Base-by-base conservation (phyloP, 306 rosid genomes). In the Sindora glabra region DNA sequence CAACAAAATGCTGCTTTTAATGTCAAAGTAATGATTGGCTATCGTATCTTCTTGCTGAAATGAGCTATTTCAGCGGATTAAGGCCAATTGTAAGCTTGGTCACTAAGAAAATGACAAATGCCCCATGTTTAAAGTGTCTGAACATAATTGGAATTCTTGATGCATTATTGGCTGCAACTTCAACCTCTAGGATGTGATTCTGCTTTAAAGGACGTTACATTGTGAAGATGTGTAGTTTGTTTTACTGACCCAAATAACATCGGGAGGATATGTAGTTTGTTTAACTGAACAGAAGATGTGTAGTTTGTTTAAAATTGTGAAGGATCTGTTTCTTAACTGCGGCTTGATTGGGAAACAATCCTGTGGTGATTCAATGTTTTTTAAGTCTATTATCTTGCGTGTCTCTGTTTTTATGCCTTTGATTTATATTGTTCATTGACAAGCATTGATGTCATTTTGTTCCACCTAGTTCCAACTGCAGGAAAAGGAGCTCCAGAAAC, bases 401-500 rank as follows among this genome's bases (percentile, higher is more conserved):
- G 23, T 52, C 11, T 69, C 18, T 44, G 53, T 48, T 41, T 15
- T 53, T 51, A 16, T 50, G 55, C 29, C 51, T 13, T 58, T 24
- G 19, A 17, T 49, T 72, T 23, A 45, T 62, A 48, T 48, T 47
- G 27, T 73, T 68, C 57, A 48, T 19, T 59, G 42, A 25, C 63
- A 19, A 42, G 22, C 42, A 39, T 59, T 49, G 40, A 33, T 46
- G 51, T 72, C 45, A 25, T 73, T 63, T 68, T 75, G 56, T 71
- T 63, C 63, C 60, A 48, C 59, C 54, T 83, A 87, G 87, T 73
- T 76, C 71, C 82, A 62, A 77, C 79, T 13, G 16, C 81, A 27
- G 89, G 74, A 64, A 89, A 78, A 75, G 75, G 67, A 68, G 45
- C 83, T 68, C 50, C 90, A 32, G 96, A 94, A 66, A 84, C 68